Evolutionary conservation across 2,329 filamentous ascomycete genomes (phyloP).

Genomic region (Epichloe typhina): DNA sequence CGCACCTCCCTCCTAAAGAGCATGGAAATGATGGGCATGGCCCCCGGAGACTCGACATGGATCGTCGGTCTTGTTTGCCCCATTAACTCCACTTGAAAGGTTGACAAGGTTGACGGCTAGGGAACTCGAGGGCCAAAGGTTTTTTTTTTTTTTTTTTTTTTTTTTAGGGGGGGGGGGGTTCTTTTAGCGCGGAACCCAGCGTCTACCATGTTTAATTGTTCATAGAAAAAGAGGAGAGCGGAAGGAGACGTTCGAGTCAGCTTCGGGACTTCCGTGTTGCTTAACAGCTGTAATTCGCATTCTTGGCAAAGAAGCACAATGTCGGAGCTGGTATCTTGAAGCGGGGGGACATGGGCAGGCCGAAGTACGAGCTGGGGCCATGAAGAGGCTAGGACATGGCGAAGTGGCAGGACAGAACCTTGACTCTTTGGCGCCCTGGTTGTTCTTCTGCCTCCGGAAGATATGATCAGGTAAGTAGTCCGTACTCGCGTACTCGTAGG

Average conservation of each 20-base stretch:
- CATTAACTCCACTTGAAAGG: too few relatives aligned
- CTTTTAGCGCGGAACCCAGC: too few relatives aligned
- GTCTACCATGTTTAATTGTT: background rate
- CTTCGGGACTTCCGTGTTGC: background rate
- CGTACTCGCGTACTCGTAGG: too few relatives aligned
- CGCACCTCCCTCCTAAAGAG: slow-evolving; percentile 16
- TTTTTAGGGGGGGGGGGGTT: background rate
- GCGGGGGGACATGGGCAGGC: too few relatives aligned
- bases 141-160: background rate
- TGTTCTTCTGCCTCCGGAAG: background rate
- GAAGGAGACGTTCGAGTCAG: background rate
- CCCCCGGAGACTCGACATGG: background rate
- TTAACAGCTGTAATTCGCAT: too few relatives aligned
- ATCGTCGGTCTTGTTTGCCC: too few relatives aligned
- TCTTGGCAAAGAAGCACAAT: too few relatives aligned
- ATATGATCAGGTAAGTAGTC: background rate
- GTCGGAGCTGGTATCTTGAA: too few relatives aligned
- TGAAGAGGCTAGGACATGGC: too few relatives aligned
- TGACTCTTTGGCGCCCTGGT: background rate
- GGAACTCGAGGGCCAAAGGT: background rate
- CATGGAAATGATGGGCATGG: background rate
- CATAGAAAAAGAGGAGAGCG: background rate
- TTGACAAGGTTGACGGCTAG: background rate
- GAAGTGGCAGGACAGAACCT: background rate
- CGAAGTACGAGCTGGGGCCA: too few relatives aligned